These are phyloP conservation scores for Xerocomus nothofagi DNA, from an alignment of 1,284 basidiomycete species.

Conservation along the genomic window DNA sequence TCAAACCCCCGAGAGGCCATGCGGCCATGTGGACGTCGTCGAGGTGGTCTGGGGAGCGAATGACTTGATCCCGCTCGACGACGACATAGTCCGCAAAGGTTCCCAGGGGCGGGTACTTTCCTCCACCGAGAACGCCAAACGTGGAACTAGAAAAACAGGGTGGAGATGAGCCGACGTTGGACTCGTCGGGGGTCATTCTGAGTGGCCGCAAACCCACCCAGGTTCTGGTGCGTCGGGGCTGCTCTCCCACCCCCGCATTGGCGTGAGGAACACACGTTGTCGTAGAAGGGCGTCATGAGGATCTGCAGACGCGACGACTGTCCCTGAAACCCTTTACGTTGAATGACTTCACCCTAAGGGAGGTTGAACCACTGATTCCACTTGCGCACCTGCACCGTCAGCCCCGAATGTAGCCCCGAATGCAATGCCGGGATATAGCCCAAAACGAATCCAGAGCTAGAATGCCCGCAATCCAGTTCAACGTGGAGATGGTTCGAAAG, in stretches of 20 bases:
- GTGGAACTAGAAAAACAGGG: slow-evolving; percentile 32
- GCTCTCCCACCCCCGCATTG: slow-evolving; percentile 75
- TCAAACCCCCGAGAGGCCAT: slow-evolving; percentile 76
- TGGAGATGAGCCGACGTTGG: slow-evolving; percentile 9
- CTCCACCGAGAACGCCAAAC: slow-evolving; percentile 64
- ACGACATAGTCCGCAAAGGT: slow-evolving; percentile 79
- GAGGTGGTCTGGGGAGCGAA: slow-evolving; percentile 69
- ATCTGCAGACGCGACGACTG: slow-evolving; percentile 57
- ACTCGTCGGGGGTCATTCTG: background rate
- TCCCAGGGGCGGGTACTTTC: slow-evolving; percentile 52
- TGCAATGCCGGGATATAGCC: slow-evolving; percentile 66
- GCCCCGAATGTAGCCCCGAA: slow-evolving; percentile 65
- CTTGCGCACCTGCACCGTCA: slow-evolving; percentile 66
- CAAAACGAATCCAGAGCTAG: slow-evolving; percentile 76
- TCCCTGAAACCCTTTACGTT: slow-evolving; percentile 42
- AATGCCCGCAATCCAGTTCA: background rate
- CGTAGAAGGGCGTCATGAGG: slow-evolving; percentile 56
- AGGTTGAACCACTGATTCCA: background rate
- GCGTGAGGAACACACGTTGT: slow-evolving; percentile 72
- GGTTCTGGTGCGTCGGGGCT: slow-evolving; percentile 60
- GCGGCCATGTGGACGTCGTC: slow-evolving; percentile 70
- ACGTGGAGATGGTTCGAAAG: background rate
- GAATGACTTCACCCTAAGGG: background rate
- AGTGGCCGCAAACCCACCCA: slow-evolving; percentile 12
- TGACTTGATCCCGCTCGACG: slow-evolving; percentile 68